Evolutionary conservation across 108 stramenopile species (phyloP).

Genomic region (Cylindrotheca fusiformis): DNA sequence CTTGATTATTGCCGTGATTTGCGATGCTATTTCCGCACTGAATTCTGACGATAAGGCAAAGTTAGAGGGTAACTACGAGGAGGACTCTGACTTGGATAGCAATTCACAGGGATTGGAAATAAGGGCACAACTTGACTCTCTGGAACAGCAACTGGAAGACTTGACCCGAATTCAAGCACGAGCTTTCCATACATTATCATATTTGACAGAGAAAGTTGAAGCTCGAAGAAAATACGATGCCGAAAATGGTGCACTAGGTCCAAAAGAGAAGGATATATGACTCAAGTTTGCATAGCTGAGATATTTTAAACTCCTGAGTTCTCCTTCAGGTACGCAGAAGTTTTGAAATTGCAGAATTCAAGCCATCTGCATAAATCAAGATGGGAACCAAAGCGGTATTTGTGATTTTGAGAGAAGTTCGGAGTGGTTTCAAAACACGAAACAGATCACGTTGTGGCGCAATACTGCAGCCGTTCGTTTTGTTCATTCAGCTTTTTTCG

Average conservation of each 20-base stretch:
- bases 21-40: conserved; percentile 64
- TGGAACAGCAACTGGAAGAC: conserved; percentile 45
- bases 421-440: no score
- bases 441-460: no score
- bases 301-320: no score
- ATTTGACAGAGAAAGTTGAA: conserved; percentile 35
- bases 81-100: conserved; percentile 8
- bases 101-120: conserved; percentile 17
- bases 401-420: no score
- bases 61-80: conserved; percentile 41
- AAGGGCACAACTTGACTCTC: conserved; percentile 30
- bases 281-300: no score
- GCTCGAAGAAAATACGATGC: background rate
- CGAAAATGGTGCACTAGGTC: background rate
- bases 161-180: conserved; percentile 41
- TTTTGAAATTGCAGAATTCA: no score
- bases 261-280: background rate
- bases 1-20: conserved; percentile 81
- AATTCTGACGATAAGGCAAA: conserved; percentile 49
- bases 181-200: conserved; percentile 33
- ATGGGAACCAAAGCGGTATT: no score
- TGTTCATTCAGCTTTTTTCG: no score
- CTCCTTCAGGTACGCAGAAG: no score
- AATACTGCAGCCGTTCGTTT: no score
- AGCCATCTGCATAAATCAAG: no score